Evolutionary conservation across 108 stramenopile genomes (phyloP).

Genomic region (Skeletonema costatum): DNA sequence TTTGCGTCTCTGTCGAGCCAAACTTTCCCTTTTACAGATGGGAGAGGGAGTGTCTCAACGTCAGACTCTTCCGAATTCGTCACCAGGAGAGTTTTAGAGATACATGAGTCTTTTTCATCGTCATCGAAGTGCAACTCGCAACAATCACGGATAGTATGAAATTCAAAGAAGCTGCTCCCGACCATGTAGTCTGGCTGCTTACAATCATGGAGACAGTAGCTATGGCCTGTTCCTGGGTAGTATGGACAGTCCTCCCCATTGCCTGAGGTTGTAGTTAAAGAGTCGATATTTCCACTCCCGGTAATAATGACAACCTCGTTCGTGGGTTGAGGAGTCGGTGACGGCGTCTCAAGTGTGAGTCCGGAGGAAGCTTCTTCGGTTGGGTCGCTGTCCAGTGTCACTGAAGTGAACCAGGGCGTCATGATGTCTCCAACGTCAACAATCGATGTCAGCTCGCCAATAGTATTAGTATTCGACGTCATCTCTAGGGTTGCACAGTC

Average conservation of each 20-base stretch:
- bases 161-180: constrained; percentile 27
- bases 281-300: neutral
- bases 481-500: constrained; percentile 10
- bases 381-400: neutral
- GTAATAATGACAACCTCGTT: neutral
- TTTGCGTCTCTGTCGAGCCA: constrained; percentile 27
- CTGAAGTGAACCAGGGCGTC: neutral
- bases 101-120: constrained; percentile 4
- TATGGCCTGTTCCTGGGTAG: constrained; percentile 30
- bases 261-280: neutral
- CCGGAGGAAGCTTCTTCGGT: neutral
- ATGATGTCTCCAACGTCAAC: neutral
- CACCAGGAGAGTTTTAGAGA: neutral
- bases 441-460: neutral
- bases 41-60: neutral
- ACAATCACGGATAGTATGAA: constrained; percentile 8
- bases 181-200: constrained; percentile 32
- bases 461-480: neutral
- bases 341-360: neutral
- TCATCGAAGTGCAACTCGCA: constrained; percentile 16
- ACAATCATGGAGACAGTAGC: constrained; percentile 34
- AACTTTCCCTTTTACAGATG: constrained; percentile 5
- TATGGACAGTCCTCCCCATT: constrained; percentile 12
- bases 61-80: neutral
- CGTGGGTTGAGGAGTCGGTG: neutral